Evolutionary conservation across 352 stramenopile species (phyloP).

Genomic region (Phytophthora syringae): DNA sequence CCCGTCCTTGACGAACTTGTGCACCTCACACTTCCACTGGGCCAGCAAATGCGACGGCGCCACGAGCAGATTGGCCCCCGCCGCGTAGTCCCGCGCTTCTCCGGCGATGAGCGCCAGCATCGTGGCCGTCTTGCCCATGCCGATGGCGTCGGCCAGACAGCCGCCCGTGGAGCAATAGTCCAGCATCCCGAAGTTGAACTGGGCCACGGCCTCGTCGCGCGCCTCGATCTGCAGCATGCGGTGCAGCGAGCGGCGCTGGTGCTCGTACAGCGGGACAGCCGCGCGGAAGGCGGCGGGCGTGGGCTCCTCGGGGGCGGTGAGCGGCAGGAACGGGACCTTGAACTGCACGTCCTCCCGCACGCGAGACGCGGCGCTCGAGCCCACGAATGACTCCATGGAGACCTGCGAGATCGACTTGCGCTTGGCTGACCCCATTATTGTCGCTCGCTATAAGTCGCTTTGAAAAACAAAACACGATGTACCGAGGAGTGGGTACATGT

Average conservation of each 20-base stretch:
- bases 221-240: constrained; percentile 86
- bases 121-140: constrained; percentile 87
- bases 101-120: constrained; percentile 79
- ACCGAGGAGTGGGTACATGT: background rate
- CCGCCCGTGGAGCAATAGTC: constrained; percentile 80
- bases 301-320: constrained; percentile 66
- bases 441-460: too few relatives aligned
- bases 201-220: constrained; percentile 61
- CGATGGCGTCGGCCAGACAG: constrained; percentile 79
- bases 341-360: constrained; percentile 75
- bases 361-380: constrained; percentile 27
- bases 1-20: constrained; percentile 72
- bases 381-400: constrained; percentile 66
- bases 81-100: constrained; percentile 55
- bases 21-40: constrained; percentile 83
- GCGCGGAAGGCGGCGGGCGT: constrained; percentile 62
- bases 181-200: constrained; percentile 79
- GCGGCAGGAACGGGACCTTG: constrained; percentile 85
- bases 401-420: constrained; percentile 46
- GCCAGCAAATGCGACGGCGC: constrained; percentile 81
- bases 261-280: constrained; percentile 67
- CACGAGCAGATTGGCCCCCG: constrained; percentile 71
- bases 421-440: constrained; percentile 24
- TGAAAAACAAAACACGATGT: background rate
- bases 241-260: constrained; percentile 86